These are phyloP conservation scores for Tothia fuscella DNA, from an alignment of 2,329 filamentous ascomycete genomes.

Conservation along the genomic window DNA sequence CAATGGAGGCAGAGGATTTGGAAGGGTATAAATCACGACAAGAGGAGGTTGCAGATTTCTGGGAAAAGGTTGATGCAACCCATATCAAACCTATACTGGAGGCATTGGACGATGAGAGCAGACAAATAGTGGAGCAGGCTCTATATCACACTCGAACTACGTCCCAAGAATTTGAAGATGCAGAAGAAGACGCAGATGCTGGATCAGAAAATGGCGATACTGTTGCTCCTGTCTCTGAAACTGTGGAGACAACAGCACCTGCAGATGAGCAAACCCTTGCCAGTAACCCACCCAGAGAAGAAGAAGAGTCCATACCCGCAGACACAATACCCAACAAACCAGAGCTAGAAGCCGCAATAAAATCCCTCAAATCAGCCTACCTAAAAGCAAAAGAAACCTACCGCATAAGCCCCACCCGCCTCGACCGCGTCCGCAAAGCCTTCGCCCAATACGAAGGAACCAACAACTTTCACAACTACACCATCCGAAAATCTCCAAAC, in stretches of 20 bases:
- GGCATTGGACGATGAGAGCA: slow-evolving; percentile 49
- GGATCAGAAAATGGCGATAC: slow-evolving; percentile 22
- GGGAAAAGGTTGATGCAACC: slow-evolving; percentile 70
- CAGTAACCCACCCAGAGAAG: not conserved
- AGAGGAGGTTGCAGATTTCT: slow-evolving; percentile 68
- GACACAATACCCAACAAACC: not conserved
- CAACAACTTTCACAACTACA: slow-evolving; percentile 94
- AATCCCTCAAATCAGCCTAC: slow-evolving; percentile 64
- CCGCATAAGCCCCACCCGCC: slow-evolving; percentile 60
- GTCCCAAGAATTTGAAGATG: slow-evolving; percentile 20
- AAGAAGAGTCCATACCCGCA: not conserved
- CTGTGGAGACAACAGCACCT: not conserved
- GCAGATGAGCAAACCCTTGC: not conserved
- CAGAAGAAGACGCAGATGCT: slow-evolving; percentile 24
- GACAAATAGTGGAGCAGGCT: slow-evolving; percentile 49
- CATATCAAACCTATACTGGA: slow-evolving; percentile 59
- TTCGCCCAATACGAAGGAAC: slow-evolving; percentile 72
- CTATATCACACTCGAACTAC: slow-evolving; percentile 31
- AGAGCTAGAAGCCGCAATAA: slow-evolving; percentile 26
- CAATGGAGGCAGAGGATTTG: slow-evolving; percentile 59
- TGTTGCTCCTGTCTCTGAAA: slow-evolving; percentile 11
- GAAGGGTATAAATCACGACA: slow-evolving; percentile 58
- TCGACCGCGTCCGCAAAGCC: slow-evolving; percentile 62
- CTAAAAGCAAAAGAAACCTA: slow-evolving; percentile 73
- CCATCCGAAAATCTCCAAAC: slow-evolving; percentile 68